Evolutionary conservation across 768 basidiomycete genomes (phyloP), one percentile per base, ranked within the genome.

Genomic region (Chalciporus sphaerocephalus): DNA sequence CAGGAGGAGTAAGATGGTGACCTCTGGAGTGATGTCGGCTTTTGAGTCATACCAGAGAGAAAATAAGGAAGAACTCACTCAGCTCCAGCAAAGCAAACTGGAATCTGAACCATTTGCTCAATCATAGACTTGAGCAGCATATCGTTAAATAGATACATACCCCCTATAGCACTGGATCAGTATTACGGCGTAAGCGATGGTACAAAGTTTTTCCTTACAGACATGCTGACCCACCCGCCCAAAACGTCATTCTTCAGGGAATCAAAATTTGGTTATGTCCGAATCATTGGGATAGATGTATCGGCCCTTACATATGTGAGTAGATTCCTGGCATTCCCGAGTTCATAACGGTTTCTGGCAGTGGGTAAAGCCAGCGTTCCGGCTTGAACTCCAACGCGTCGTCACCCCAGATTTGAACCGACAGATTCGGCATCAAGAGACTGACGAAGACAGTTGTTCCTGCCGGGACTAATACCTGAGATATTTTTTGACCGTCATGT

Each of bases 51-150:
- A 3, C 9, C 7, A 27, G 11, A 17, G 16, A 13, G 15, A 21
- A 15, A n/a, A 23, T 7, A 36, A 17, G 6, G 11, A 4, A 20
- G 24, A 16, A 36, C 18, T 22, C 34, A 44, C 42, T 44, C 1
- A 44, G 34, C 25, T 44, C 42, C 34, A 44, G 34, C 6, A 44
- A 44, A 44, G 13, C 42, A n/a, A 35, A 44, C 34, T 44, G 42
- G 24, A 36, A 44, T 9, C 34, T 44, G 10, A 8, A 12, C 34
- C 10, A 25, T 17, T 35, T 8, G 18, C 18, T 44, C 13, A 44
- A 20, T 8, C 9, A 20, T 36, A 7, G 4, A 6, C 7, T 6
- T 6, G 4, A 10, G 10, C 8, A 36, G 10, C 6, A 25, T n/a
- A n/a, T n/a, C n/a, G n/a, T 27, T 10, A 21, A 18, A 20, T 9